These are phyloP conservation scores for Barnettozyma wickerhamii DNA, from an alignment of 805 yeast species.

Conservation along the genomic window DNA sequence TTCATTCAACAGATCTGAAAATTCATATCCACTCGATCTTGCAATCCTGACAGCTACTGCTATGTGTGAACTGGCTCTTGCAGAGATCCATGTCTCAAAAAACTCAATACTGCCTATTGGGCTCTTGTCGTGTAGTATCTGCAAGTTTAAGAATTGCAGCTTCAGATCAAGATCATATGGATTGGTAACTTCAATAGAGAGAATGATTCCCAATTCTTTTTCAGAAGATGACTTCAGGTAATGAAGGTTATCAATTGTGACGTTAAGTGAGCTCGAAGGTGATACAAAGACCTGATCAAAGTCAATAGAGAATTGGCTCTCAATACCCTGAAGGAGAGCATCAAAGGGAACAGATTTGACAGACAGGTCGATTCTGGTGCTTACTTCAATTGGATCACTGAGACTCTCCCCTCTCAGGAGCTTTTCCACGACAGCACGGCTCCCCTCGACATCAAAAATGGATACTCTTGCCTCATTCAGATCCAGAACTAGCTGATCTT, in stretches of 20 bases:
- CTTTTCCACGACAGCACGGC: constrained; percentile 8
- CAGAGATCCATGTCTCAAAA: constrained; percentile 20
- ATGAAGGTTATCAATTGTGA: no score
- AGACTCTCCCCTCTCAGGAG: no score
- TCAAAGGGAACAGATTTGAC: constrained; percentile 23
- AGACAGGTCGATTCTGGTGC: constrained; percentile 13
- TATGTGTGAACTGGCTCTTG: constrained; percentile 11
- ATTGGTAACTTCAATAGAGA: constrained; percentile 31
- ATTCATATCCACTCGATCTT: constrained; percentile 3
- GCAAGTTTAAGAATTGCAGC: constrained; percentile 25
- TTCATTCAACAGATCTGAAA: neutral
- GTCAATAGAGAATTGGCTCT: constrained; percentile 1
- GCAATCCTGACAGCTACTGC: neutral
- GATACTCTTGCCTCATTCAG: constrained; percentile 19
- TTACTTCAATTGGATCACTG: constrained; percentile 9
- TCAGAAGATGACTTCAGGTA: constrained; percentile 27
- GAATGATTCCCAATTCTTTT: constrained; percentile 24
- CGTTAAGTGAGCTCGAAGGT: no score
- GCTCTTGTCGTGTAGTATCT: constrained; percentile 31
- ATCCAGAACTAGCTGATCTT: neutral
- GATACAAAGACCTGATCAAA: neutral
- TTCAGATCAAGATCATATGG: constrained; percentile 29
- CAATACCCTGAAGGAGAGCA: constrained; percentile 19
- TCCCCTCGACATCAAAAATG: constrained; percentile 16
- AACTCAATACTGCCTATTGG: constrained; percentile 30